Conservation (phyloP, 2,329 filamentous ascomycete species). For the Truncatella angustata region DNA sequence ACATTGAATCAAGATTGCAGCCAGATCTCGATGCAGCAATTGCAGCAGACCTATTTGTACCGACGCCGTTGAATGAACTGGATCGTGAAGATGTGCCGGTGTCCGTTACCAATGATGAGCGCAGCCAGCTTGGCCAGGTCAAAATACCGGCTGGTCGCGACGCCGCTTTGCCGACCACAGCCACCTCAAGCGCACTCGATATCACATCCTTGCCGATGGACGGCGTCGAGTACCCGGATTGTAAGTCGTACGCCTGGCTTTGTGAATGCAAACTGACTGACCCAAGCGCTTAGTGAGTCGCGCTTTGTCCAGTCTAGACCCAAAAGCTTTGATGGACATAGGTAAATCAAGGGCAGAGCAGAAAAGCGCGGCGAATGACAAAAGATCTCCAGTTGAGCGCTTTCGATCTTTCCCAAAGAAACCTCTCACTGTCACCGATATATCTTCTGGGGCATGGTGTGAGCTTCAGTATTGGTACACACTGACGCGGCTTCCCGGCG, state of each 20-base stretch:
- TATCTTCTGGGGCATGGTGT: constrained; percentile 91
- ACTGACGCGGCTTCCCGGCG: constrained; percentile 68
- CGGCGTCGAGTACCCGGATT: constrained; percentile 47
- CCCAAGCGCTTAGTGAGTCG: constrained; percentile 61
- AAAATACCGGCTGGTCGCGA: constrained; percentile 6
- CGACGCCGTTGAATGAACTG: neutral
- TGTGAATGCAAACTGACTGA: constrained; percentile 55
- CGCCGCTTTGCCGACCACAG: neutral
- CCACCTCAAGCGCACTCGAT: neutral
- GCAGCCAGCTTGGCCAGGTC: constrained; percentile 1
- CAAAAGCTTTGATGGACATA: constrained; percentile 17
- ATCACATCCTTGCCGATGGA: constrained; percentile 14
- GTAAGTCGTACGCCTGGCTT: constrained; percentile 39
- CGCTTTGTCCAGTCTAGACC: constrained; percentile 29
- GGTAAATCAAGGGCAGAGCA: neutral
- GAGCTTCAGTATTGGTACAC: constrained; percentile 92
- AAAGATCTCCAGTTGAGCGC: constrained; percentile 64
- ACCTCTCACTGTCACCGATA: constrained; percentile 81
- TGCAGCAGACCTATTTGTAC: neutral
- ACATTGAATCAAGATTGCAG: neutral
- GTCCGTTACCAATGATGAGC: neutral
- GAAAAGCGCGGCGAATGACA: constrained; percentile 21
- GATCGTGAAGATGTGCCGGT: constrained; percentile 5
- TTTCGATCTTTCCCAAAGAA: constrained; percentile 78
- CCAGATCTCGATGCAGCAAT: neutral